Base-by-base conservation (phyloP, 164 flowering plant species). In the Tinospora cordifolia region DNA sequence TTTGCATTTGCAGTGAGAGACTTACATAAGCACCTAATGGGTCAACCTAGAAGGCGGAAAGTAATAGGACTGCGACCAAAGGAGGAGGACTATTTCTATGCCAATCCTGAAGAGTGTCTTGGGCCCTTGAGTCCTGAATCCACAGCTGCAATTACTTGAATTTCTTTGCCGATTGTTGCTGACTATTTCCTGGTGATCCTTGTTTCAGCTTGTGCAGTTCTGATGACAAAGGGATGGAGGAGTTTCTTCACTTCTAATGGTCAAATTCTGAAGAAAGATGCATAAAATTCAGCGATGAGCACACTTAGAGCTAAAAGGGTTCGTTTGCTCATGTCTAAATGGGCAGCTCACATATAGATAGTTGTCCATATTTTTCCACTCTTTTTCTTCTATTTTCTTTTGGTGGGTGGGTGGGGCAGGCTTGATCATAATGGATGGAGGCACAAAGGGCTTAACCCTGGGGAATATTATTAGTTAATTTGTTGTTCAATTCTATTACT, bases 91-190 rank as follows among this genome's bases (percentile, higher is more conserved):
- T 88, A 90, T 72, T 91, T 91, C 72, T 91, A 88, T 49, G 76
- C 98, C 72, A 92, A 92, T 69, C 96, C 98, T 11, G 79, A 87
- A 22, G 98, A 92, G 74, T 92, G 98, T 75, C 73, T 92, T 75
- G 58, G 21, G 6, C 85, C 39, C 40, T 34, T 27, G 66, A 19
- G n/a, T 27, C 66, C 66, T 10, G 66, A 27, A 34, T 34, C 41
- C 19, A n/a, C 22, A 51, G 58, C 6, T 51, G 58, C 58, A 17
- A 14, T 51, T 12, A 17, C n/a, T 7, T 51, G 58, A 51, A 51
- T 6, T n/a, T 17, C 5, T 51, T 14, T 10, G 47, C 0, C 4
- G 47, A 11, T 44, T 2, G 2, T 44, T 9, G 47, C 47, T 7
- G 13, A 44, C 12, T 44, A 14, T 44, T 44, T 44, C 47, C 12